phyloP scores from a whole-genome alignment of 306 rosid genomes.

The Corylus avellana region DNA sequence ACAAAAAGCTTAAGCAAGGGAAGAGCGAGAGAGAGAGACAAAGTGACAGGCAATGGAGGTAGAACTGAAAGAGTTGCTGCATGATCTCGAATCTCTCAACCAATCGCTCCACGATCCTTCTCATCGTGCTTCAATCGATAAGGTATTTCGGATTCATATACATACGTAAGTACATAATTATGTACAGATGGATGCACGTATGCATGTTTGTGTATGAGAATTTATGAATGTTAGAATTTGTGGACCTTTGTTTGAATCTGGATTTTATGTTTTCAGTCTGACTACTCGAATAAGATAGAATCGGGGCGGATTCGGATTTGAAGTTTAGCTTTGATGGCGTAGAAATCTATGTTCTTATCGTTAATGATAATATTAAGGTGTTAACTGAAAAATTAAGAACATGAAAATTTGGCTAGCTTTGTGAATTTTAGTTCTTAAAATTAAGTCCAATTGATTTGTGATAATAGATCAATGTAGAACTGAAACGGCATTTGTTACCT shows the following conservation, averaged over 20 bases:
- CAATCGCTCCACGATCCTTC: conserved; percentile 70
- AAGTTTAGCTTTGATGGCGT: not conserved
- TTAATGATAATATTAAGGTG: not conserved
- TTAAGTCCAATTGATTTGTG: not conserved
- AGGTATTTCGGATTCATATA: conserved; percentile 39
- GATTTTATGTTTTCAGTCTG: not conserved
- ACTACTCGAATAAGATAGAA: not conserved
- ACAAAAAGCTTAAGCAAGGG: not conserved
- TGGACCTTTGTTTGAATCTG: not conserved
- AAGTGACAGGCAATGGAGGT: conserved; percentile 57
- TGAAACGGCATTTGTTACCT: not conserved
- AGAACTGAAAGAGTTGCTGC: conserved; percentile 58
- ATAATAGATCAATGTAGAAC: not conserved
- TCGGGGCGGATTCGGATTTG: not conserved
- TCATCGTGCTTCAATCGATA: conserved; percentile 45
- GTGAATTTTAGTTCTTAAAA: not conserved
- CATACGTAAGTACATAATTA: not conserved
- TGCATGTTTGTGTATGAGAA: not conserved
- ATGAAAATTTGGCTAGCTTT: not conserved
- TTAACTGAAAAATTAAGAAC: not conserved
- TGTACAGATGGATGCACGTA: not conserved
- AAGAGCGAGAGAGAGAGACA: not conserved
- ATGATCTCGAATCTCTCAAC: conserved; percentile 77
- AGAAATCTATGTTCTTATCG: not conserved
- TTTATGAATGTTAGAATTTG: not conserved